Percentiles rank a stretch among this genome's conserved stretches.
These are phyloP conservation scores for Ganoderma leucocontextum DNA, from an alignment of 1,284 basidiomycete species.

Conservation along the genomic window DNA sequence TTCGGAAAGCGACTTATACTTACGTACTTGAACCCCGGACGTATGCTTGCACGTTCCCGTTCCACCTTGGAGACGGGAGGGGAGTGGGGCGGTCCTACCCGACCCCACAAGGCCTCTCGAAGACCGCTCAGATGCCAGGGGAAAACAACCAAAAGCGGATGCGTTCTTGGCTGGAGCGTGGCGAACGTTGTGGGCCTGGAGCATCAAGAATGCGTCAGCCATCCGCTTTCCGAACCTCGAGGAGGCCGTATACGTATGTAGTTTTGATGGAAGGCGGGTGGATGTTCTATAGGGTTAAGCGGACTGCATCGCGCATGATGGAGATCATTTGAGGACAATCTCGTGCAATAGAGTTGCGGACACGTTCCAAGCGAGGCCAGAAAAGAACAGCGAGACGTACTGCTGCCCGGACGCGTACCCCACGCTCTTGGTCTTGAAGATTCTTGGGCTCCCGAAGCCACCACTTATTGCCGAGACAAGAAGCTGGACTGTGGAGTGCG, in stretches of 20 bases:
- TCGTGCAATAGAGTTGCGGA: constrained; percentile 10
- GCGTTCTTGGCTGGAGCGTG: not conserved
- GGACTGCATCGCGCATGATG: not conserved
- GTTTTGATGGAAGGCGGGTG: not conserved
- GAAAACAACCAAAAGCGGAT: not conserved
- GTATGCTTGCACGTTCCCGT: constrained; percentile 8
- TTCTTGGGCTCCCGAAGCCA: not conserved
- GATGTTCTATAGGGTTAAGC: not conserved
- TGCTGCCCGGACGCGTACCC: not conserved
- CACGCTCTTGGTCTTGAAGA: not conserved
- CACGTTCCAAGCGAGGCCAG: constrained; percentile 4
- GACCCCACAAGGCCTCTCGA: not conserved
- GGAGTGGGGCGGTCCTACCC: not conserved
- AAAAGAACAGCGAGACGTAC: not conserved
- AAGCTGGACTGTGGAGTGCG: not conserved
- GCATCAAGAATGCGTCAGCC: constrained; percentile 5
- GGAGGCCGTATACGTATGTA: not conserved
- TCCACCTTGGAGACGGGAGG: not conserved
- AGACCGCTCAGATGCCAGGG: not conserved
- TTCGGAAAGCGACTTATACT: not conserved
- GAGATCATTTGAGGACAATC: not conserved
- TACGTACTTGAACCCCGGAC: not conserved
- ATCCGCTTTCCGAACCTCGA: constrained; percentile 1
- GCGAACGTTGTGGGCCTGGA: not conserved
- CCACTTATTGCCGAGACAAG: not conserved